Evolutionary conservation across 2,329 filamentous ascomycete species (phyloP), one percentile per base, ranked within the genome.

Genomic region (Calonectria honghensis): DNA sequence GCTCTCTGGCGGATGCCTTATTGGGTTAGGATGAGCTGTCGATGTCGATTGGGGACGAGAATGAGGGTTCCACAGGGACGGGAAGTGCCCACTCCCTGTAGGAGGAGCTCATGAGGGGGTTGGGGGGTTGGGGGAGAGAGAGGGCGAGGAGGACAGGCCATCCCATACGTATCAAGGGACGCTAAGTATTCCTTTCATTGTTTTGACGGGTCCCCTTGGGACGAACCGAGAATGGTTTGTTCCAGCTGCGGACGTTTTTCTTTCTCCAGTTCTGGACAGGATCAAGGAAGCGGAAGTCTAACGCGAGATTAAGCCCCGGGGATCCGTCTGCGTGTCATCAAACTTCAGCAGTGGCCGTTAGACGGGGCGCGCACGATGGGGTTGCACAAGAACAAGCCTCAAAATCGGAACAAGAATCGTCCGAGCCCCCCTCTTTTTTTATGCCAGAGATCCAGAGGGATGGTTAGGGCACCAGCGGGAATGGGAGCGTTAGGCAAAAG

Each of bases 41-140:
- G 39, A 24, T 29, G 37, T 63, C 9, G 51, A 68, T 31, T 45
- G 68, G 48, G 48, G 18, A 16, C 31, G 59, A 66, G n/a, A 32
- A 48, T 57, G 68, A 65, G 35, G 59, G 68, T 71, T 48, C 68
- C 68, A 71, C 68, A 16, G 54, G 37, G 50, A 71, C 61, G 68
- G 68, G 61, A 57, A 63, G 57, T 45, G 59, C 27, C 59, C 50
- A 39, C 57, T 24, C 24, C 18, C 6, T 16, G 18, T 45, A 5
- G 27, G 14, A 54, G 39, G 20, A 64, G 16, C n/a, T 61, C n/a
- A 24, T 7, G 57, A 39, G 13, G 61, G 39, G 39, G 61, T 31
- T 29, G 29, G 41, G 61, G 57, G 32, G 6, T 50, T 18, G 39
- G 39, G 37, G 39, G 29, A 16, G 29, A 16, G 29, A 24, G 61